Evolutionary conservation across 1,139 yeast genomes (phyloP).

Genomic region (Kluyveromyces sp.): DNA sequence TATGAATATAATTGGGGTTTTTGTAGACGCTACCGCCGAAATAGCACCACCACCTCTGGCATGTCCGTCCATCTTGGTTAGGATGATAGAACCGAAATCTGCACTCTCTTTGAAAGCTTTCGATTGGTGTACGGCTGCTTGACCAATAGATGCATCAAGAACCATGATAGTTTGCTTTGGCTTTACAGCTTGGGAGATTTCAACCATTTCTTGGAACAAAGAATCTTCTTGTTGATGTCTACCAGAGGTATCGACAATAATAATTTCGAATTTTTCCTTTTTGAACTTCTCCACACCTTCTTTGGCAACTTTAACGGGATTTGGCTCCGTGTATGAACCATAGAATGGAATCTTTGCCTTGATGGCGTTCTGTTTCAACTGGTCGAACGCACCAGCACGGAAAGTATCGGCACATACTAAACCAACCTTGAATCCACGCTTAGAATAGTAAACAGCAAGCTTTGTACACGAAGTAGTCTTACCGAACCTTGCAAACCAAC

Average conservation of each 20-base stretch:
- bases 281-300: conserved; percentile 92
- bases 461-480: conserved; percentile 97
- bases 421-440: conserved; percentile 91
- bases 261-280: conserved; percentile 84
- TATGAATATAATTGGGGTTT: conserved; percentile 91
- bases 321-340: conserved; percentile 93
- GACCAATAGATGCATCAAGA: conserved; percentile 95
- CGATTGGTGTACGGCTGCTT: conserved; percentile 95
- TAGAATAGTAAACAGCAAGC: conserved; percentile 87
- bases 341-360: conserved; percentile 90
- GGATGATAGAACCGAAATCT: conserved; percentile 88
- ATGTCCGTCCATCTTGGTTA: conserved; percentile 97
- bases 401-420: conserved; percentile 98
- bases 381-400: conserved; percentile 99
- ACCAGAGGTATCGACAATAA: conserved; percentile 96
- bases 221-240: conserved; percentile 94
- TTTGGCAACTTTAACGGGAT: conserved; percentile 84
- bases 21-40: conserved; percentile 95
- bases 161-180: conserved; percentile 98
- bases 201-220: conserved; percentile 89
- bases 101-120: conserved; percentile 89
- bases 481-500: conserved; percentile 98
- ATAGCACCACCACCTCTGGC: conserved; percentile 99
- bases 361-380: conserved; percentile 92
- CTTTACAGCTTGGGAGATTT: conserved; percentile 74